Evolutionary conservation across 169 alveolate genomes (phyloP), one percentile per base, ranked within the genome.

Genomic region (Babesia bigemina): DNA sequence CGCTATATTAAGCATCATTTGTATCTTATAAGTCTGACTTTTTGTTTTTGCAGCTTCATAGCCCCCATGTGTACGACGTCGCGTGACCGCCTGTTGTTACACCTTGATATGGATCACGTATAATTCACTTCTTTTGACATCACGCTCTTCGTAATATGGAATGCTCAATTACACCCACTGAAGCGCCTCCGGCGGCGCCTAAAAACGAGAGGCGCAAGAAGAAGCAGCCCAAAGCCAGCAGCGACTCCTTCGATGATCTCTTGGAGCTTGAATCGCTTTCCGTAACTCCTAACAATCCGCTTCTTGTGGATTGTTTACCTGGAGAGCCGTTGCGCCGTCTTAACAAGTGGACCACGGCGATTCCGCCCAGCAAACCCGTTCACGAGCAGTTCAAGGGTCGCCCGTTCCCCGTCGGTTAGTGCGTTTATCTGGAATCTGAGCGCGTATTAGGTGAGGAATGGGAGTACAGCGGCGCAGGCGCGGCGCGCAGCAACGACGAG

Each of bases 381-480:
- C 78, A 59, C 48, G 71, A 73, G 45, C 90, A 83, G 62, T 83
- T 83, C 60, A 83, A 75, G 61, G 66, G 60, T 17, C 42, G 61
- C 33, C 17, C 6, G 17, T 83, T 33, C 63, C 90, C 90, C 24
- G 45, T 44, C 29, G 90, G 90, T 83, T 44, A 16, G 55, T 52
- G 19, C 9, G 0, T 42, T 17, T 65, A 39, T 66, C 36, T 21
- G 39, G 24, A 36, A 13, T 11, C 8, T 28, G 0, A 13, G 21
- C 12, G 21, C 16, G 14, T 45, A 33, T 17, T 45, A 47, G 99
- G 99, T 2, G 94, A 95, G 59, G 81, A 91, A 22, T 59, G 78
- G 52, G 98, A 95, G 26, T 97, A 97, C 81, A 70, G 86, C 10
- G 94, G 95, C 36, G 87, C 92, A n/a, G 92, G 94, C 52, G 86